Evolutionary conservation across 306 rosid genomes (phyloP).

Genomic region (Lathyrus tuberosus): DNA sequence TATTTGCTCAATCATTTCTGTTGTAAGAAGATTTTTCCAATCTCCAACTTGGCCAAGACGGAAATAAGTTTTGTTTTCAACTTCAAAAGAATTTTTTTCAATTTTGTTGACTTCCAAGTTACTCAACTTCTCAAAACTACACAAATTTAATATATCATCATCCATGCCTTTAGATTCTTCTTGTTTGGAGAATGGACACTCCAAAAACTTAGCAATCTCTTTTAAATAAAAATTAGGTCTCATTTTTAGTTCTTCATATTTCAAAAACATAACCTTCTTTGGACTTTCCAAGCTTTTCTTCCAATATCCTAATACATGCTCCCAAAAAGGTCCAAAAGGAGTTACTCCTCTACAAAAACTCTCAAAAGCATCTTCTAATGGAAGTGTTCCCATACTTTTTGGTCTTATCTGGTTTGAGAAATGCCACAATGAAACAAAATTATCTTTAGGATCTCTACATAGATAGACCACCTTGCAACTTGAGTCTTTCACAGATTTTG

Average conservation of each 20-base stretch:
- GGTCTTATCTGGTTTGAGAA: neutral
- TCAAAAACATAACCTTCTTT: neutral
- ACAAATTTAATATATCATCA: neutral
- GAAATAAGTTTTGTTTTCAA: neutral
- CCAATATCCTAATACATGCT: constrained; percentile 4
- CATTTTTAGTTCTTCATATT: constrained; percentile 1
- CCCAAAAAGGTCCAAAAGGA: neutral
- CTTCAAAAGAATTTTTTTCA: neutral
- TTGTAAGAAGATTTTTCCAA: neutral
- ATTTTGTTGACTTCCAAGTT: constrained; percentile 8
- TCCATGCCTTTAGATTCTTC: neutral
- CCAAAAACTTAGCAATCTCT: neutral
- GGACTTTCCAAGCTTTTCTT: constrained; percentile 5
- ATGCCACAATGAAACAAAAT: constrained; percentile 18
- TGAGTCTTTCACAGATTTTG: neutral
- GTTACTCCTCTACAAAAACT: constrained; percentile 3
- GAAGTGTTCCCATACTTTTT: neutral
- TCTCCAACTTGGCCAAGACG: constrained; percentile 21
- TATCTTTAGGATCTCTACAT: constrained; percentile 33
- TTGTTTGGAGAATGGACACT: neutral
- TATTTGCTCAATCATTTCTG: no score
- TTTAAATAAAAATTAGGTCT: neutral
- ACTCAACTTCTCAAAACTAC: neutral
- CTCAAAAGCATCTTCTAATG: neutral
- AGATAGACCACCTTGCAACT: constrained; percentile 22